These are phyloP conservation scores for Heliocybe sulcata DNA, from an alignment of 1,284 basidiomycete genomes.

Conservation along the genomic window DNA sequence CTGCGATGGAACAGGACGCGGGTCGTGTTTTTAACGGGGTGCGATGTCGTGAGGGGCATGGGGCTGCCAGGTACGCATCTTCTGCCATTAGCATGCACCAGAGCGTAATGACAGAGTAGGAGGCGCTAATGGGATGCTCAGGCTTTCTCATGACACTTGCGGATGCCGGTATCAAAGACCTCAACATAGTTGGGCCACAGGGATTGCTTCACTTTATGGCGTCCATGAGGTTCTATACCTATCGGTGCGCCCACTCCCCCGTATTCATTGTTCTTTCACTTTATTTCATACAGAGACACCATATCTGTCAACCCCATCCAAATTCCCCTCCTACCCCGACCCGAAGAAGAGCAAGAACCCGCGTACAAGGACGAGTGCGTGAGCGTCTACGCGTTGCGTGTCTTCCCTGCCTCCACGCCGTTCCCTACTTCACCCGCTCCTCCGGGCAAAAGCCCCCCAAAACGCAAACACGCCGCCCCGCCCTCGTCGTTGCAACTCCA, in stretches of 20 bases:
- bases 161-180: slow-evolving; percentile 52
- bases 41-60: slow-evolving; percentile 49
- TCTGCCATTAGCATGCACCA: too few species aligned
- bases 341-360: slow-evolving; percentile 23
- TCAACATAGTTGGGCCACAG: slow-evolving; percentile 68
- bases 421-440: slow-evolving; percentile 9
- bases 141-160: slow-evolving; percentile 81
- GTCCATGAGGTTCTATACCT: slow-evolving; percentile 58
- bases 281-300: slow-evolving; percentile 30
- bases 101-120: too few species aligned
- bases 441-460: slow-evolving; percentile 39
- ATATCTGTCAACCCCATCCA: slow-evolving; percentile 43
- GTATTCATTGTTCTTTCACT: too few species aligned
- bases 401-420: slow-evolving; percentile 25
- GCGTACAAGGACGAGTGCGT: slow-evolving; percentile 61
- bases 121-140: slow-evolving; percentile 16
- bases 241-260: slow-evolving; percentile 36
- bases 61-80: slow-evolving; percentile 78
- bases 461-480: slow-evolving; percentile 19
- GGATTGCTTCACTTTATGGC: slow-evolving; percentile 69
- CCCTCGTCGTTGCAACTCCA: slow-evolving; percentile 11
- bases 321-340: slow-evolving; percentile 24
- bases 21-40: slow-evolving; percentile 69
- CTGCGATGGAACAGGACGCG: slow-evolving; percentile 57
- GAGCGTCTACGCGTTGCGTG: slow-evolving; percentile 54